phyloP scores from a whole-genome alignment of 2,329 filamentous ascomycete species.

The Cordyceps pruinosa region DNA sequence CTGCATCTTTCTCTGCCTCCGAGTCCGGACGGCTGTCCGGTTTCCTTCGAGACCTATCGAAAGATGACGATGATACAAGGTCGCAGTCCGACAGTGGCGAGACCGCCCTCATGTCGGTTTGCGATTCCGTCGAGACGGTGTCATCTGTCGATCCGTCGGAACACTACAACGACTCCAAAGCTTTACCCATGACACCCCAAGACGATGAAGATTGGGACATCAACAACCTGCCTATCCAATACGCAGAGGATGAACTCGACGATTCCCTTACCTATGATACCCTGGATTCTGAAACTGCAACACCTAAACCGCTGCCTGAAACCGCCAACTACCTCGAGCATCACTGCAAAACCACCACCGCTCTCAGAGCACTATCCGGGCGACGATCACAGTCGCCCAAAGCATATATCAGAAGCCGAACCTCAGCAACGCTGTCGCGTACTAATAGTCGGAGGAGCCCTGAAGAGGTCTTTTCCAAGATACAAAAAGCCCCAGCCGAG shows the following conservation, averaged over 20 bases:
- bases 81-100: slow-evolving; percentile 41
- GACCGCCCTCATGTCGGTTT: slow-evolving; percentile 37
- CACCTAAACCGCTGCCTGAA: slow-evolving; percentile 32
- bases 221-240: slow-evolving; percentile 32
- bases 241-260: slow-evolving; percentile 33
- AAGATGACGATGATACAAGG: slow-evolving; percentile 35
- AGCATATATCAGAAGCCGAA: slow-evolving; percentile 25
- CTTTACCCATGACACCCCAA: slow-evolving; percentile 15
- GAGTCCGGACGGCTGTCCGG: slow-evolving; percentile 34
- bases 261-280: slow-evolving; percentile 26
- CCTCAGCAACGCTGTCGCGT: slow-evolving; percentile 17
- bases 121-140: slow-evolving; percentile 37
- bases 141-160: slow-evolving; percentile 27
- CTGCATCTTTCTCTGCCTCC: slow-evolving; percentile 46
- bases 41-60: slow-evolving; percentile 21
- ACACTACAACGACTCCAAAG: slow-evolving; percentile 18
- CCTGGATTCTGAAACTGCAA: slow-evolving; percentile 38
- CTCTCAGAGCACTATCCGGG: slow-evolving; percentile 24
- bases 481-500: slow-evolving; percentile 41
- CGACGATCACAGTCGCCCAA: slow-evolving; percentile 31
- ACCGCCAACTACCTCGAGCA: slow-evolving; percentile 33
- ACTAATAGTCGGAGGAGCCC: slow-evolving; percentile 37
- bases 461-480: slow-evolving; percentile 38
- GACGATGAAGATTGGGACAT: slow-evolving; percentile 27
- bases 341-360: slow-evolving; percentile 22